Base-by-base conservation (phyloP, 2,329 filamentous ascomycete genomes). In the Juglanconis sp. region DNA sequence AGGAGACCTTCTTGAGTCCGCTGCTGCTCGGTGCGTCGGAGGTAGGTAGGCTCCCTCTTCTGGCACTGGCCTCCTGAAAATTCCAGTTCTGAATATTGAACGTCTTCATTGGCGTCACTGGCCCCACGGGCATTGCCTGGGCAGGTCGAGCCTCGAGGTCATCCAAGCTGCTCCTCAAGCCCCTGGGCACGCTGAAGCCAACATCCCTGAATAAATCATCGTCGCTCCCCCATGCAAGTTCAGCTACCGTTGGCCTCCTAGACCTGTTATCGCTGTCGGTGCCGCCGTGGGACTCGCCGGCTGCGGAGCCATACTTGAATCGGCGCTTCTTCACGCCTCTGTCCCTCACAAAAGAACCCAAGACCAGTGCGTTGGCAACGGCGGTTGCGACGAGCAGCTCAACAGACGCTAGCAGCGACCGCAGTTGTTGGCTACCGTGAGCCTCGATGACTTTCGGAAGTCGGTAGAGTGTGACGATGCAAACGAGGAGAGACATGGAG, bases 291-390 rank as follows among this genome's bases (percentile, higher is more conserved):
- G 61, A 63, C 32, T 63, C 58, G 24, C 55, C 61, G 4, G 83
- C 76, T 11, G 81, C 76, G 1, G 87, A 86, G 15, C 81, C 80
- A 63, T 85, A 82, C 57, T 88, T 88, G 76, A 90, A 97, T 70
- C 92, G 95, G 59, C 83, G 82, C 75, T 96, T 96, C 80, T 98
- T 98, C 46, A 92, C 79, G 32, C 95, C 95, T 56, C 91, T 85
- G 71, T 98, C 94, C 13, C 94, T 86, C 34, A 98, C 87, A 69
- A 98, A 98, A 0, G 93, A 96, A 11, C 94, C 94, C 3, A 99
- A 84, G 1, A 97, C 90, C 24, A 99, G 81, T 3, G 89, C 88
- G 71, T 98, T 99, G 11, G 94, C 91, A 0, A 96, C 89, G 0
- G 87, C 86, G 0, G 93, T 91, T 5, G 95, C 93, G 54, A 94